Base-by-base conservation (phyloP, 164 flowering plant genomes). In the Protea cynaroides region DNA sequence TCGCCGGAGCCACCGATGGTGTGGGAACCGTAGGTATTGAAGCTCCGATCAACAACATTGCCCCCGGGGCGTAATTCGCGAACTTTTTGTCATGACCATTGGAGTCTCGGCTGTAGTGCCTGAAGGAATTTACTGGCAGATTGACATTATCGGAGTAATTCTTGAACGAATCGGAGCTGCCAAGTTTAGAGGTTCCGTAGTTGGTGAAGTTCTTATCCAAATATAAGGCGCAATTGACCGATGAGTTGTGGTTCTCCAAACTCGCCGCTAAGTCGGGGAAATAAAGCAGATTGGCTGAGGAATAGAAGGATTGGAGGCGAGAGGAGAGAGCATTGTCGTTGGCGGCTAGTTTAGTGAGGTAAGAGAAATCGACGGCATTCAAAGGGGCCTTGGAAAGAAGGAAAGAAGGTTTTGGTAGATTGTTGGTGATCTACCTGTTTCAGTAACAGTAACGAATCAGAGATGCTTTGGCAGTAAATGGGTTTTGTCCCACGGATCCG, bases 381-480 rank as follows among this genome's bases (percentile, higher is more conserved):
- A n/a, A n/a, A n/a, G n/a, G n/a, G n/a, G n/a, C n/a, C n/a, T n/a
- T n/a, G n/a, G n/a, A n/a, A n/a, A n/a, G n/a, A n/a, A n/a, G n/a
- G n/a, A n/a, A n/a, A n/a, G n/a, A n/a, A n/a, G n/a, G n/a, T n/a
- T n/a, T n/a, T n/a, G n/a, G n/a, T n/a, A n/a, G n/a, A n/a, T n/a
- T n/a, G n/a, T n/a, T n/a, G n/a, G n/a, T n/a, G n/a, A n/a, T n/a
- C n/a, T n/a, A n/a, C n/a, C n/a, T n/a, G n/a, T n/a, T n/a, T n/a
- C n/a, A n/a, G 59, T 47, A 0, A 93, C 88, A 15, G 82, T 68
- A 10, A 87, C 78, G 6, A 73, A 90, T 57, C 8, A 97, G 96
- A 11, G 98, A 88, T 0, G 86, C 90, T 67, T 89, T 90, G 61
- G 98, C 87, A 2, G 98, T 74, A 65, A 90, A 87, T n/a, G 96